phyloP scores from a whole-genome alignment of 331 rosid species.

The Acacia concinna region DNA sequence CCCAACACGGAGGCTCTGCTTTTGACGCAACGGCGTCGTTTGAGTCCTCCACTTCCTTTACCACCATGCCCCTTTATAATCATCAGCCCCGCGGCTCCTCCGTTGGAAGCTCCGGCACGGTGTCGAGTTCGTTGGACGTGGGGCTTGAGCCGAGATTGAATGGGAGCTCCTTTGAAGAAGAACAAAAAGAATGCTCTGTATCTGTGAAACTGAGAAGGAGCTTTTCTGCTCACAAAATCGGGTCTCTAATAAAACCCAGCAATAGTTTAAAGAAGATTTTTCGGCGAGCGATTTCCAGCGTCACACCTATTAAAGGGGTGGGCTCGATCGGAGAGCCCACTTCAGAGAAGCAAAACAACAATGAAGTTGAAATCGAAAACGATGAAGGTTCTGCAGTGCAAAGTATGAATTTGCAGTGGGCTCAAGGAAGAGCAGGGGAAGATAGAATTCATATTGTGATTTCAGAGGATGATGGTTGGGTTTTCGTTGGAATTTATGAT shows the following conservation, averaged over 20 bases:
- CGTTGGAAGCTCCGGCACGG: constrained; percentile 19
- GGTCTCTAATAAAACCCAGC: neutral
- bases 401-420: constrained; percentile 66
- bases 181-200: neutral
- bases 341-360: constrained; percentile 26
- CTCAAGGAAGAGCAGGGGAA: constrained; percentile 86
- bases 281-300: constrained; percentile 30
- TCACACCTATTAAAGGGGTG: constrained; percentile 27
- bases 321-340: constrained; percentile 28
- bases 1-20: constrained; percentile 29
- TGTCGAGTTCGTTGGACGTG: constrained; percentile 44
- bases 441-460: constrained; percentile 80
- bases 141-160: constrained; percentile 27
- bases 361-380: constrained; percentile 24
- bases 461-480: constrained; percentile 76
- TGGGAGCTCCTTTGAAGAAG: constrained; percentile 29
- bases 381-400: constrained; percentile 30
- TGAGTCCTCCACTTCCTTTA: constrained; percentile 67
- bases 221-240: constrained; percentile 22
- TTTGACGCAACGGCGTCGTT: constrained; percentile 63
- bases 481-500: constrained; percentile 83
- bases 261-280: constrained; percentile 42
- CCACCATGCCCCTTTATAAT: constrained; percentile 56
- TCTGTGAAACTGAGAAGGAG: constrained; percentile 28
- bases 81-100: constrained; percentile 39